phyloP scores from a whole-genome alignment of 176 grass and related monocot species.

The Puccinellia tenuiflora region DNA sequence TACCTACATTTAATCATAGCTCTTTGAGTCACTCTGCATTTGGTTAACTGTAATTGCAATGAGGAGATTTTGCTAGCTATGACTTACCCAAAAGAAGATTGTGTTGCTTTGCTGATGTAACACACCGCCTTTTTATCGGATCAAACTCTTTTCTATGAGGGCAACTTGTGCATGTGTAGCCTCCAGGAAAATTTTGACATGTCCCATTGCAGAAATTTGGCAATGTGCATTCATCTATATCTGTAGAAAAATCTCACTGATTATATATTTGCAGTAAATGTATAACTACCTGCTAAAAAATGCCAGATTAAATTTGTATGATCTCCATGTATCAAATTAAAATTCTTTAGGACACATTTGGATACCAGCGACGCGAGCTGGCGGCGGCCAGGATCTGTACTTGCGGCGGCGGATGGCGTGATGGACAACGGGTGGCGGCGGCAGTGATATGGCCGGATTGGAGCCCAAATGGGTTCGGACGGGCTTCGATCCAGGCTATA shows the following conservation, averaged over 20 bases:
- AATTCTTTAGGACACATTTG: background rate
- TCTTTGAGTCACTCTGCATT: background rate
- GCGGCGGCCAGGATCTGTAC: too few species aligned
- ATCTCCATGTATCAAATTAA: background rate
- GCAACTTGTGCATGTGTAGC: background rate
- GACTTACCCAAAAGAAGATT: background rate
- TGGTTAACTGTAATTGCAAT: background rate
- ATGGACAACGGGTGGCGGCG: too few species aligned
- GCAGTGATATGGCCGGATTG: too few species aligned
- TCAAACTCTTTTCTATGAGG: background rate
- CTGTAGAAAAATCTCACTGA: background rate
- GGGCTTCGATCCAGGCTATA: too few species aligned
- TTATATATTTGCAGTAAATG: background rate
- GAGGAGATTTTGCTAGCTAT: background rate
- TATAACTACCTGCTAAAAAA: background rate
- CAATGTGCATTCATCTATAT: background rate
- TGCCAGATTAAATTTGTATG: background rate
- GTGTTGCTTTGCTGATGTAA: background rate
- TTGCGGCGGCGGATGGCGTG: too few species aligned
- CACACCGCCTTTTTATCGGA: background rate
- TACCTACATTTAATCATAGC: background rate
- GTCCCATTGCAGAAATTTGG: background rate
- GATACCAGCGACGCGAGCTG: too few species aligned
- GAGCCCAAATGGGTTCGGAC: too few species aligned
- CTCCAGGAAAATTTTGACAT: background rate